Base-by-base conservation (phyloP, 805 yeast species). In the Cyberlindnera xylosilytica region DNA sequence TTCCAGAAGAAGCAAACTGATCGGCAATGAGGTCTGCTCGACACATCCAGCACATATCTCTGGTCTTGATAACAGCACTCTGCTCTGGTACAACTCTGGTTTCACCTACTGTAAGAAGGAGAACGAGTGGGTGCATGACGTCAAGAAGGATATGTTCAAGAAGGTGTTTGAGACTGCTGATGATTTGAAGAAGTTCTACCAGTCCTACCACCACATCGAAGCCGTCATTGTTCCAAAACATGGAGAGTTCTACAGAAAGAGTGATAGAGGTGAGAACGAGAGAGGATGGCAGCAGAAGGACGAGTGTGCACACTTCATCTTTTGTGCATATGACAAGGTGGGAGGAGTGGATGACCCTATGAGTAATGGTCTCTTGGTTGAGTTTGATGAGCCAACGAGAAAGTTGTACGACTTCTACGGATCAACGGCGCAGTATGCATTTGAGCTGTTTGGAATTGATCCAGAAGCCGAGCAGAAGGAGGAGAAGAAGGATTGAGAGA, bases 81-180 rank as follows among this genome's bases (percentile, higher is more conserved):
- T 79, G 27, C 52, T 78, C 3, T 79, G 86, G 85, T 66, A 78
- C 47, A 79, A 79, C 50, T 74, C 83, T 2, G 86, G 86, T 0
- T 75, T 77, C 54, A 57, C 65, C 30, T 68, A 61, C 37, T 79
- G 86, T 59, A 65, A 65, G 49, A 53, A 58, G 27, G 39, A 43
- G 16, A 58, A 54, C 17, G 39, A 61, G 4, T 67, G 65, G 39
- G 55, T 61, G 20, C 53, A 58, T 9, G 70, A 68, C 36, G 53
- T 65, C 13, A 20, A 57, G 42, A 38, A 47, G 23, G 59, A 60
- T 38, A 52, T 56, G 41, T 42, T 36, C 23, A 34, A 35, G 22
- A 31, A 38, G 2, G 20, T 34, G 10, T 56, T 46, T 17, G 39
- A 42, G n/a, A 35, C 31, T 4, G 34, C 35, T 37, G 46, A 52